These are phyloP conservation scores for Tritrichomonas foetus DNA, from an alignment of 208 protist species.

Conservation along the genomic window DNA sequence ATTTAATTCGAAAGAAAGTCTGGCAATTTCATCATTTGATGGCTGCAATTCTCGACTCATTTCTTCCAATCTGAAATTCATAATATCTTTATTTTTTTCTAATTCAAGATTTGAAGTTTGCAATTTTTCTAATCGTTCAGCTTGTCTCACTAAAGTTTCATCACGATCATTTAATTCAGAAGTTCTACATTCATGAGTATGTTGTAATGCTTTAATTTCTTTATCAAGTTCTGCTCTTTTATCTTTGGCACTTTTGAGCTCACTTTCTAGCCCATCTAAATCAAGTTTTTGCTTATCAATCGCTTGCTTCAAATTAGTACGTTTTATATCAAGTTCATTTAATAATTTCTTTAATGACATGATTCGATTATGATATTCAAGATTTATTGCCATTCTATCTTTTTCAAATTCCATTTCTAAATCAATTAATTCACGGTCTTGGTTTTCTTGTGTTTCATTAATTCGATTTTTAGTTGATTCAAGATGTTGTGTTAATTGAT, in stretches of 20 bases:
- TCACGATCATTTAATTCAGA: background rate
- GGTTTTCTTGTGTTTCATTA: background rate
- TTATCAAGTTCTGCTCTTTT: background rate
- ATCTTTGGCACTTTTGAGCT: background rate
- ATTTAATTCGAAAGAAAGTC: background rate
- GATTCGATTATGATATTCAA: background rate
- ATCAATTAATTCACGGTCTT: background rate
- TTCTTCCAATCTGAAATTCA: conserved; percentile 9
- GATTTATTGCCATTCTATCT: background rate
- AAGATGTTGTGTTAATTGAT: background rate
- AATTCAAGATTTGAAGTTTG: background rate
- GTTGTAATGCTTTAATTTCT: conserved; percentile 24
- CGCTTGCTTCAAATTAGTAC: background rate
- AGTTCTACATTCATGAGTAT: background rate
- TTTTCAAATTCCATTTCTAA: conserved; percentile 26
- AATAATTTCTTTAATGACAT: background rate
- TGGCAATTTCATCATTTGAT: conserved; percentile 24
- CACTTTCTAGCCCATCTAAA: background rate
- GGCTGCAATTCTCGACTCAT: conserved; percentile 25
- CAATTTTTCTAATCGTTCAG: background rate
- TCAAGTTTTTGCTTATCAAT: background rate
- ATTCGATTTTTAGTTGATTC: background rate
- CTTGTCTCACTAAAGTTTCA: conserved; percentile 15
- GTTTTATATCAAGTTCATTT: background rate
- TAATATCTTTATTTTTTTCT: background rate